Conservation (phyloP, 2,329 filamentous ascomycete genomes). For the Lasiodiplodia theobromae region DNA sequence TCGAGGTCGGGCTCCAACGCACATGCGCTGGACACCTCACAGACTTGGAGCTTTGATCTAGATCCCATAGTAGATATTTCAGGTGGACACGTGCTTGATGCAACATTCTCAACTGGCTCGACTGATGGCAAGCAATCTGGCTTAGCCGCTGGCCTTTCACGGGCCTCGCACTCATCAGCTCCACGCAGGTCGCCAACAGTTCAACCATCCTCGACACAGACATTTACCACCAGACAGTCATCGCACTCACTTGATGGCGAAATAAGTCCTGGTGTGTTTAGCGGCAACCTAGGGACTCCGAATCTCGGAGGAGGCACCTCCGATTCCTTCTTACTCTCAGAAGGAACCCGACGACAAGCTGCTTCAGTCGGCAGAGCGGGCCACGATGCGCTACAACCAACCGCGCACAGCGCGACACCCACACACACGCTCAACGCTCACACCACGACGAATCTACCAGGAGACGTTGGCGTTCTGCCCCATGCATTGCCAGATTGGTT, state of each 20-base stretch:
- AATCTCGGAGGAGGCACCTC: neutral
- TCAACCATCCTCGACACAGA: neutral
- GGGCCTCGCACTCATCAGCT: neutral
- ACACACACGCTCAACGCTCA: slow-evolving; percentile 13
- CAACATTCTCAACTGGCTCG: neutral
- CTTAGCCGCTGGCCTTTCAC: slow-evolving; percentile 9
- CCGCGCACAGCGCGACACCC: neutral
- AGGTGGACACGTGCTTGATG: neutral
- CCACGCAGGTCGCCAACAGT: neutral
- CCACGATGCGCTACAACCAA: neutral
- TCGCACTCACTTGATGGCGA: neutral
- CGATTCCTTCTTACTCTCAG: neutral
- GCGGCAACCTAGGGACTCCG: neutral
- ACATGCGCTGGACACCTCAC: slow-evolving; percentile 1
- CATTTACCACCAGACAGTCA: neutral
- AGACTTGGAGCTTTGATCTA: slow-evolving; percentile 24
- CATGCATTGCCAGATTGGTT: neutral
- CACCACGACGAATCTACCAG: neutral
- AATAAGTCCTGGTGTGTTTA: neutral
- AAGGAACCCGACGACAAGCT: neutral
- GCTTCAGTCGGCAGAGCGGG: neutral
- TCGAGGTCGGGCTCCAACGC: slow-evolving; percentile 8
- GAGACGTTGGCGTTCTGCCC: neutral
- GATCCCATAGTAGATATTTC: neutral
- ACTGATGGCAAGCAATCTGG: slow-evolving; percentile 11